Conservation (phyloP, 1,284 basidiomycete genomes). For the Tilletiopsis washingtonensis region DNA sequence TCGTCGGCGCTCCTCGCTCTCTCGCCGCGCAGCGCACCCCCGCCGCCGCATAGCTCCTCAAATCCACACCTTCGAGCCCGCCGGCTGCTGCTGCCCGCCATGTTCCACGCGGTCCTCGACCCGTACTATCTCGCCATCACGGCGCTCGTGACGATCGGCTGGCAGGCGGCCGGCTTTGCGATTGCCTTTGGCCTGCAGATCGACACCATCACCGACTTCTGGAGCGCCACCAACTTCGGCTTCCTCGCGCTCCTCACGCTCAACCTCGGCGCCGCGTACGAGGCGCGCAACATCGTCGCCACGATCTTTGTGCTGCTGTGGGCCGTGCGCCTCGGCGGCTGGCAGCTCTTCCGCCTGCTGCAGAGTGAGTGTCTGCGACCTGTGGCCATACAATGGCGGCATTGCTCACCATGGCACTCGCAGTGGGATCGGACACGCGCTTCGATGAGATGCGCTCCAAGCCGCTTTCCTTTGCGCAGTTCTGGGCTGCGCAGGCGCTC, state of each 20-base stretch:
- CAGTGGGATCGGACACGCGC: constrained; percentile 38
- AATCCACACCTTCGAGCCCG: no score
- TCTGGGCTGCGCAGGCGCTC: constrained; percentile 33
- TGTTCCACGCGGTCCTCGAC: constrained; percentile 51
- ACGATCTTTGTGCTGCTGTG: constrained; percentile 55
- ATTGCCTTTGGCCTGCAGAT: constrained; percentile 49
- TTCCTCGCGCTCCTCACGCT: constrained; percentile 34
- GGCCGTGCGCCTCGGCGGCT: constrained; percentile 36
- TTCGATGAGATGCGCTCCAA: constrained; percentile 45
- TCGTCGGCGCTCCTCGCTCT: no score
- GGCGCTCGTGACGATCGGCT: constrained; percentile 60
- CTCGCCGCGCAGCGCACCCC: no score
- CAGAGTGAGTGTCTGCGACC: no score
- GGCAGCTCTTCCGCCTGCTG: constrained; percentile 40
- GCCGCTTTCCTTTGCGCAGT: constrained; percentile 18
- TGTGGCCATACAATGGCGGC: no score
- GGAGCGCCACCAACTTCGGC: constrained; percentile 36
- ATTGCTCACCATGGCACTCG: no score
- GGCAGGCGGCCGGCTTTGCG: constrained; percentile 61
- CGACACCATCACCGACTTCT: constrained; percentile 43
- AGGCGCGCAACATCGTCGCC: constrained; percentile 57
- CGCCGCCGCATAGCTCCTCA: no score
- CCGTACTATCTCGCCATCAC: constrained; percentile 62
- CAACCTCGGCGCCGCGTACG: constrained; percentile 47
- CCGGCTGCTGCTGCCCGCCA: no score